A percentile compares a stretch with the other conserved stretches of the same genome.
Conservation (phyloP, 2,329 filamentous ascomycete genomes). For the Immersiporthe knoxdaviesiana region DNA sequence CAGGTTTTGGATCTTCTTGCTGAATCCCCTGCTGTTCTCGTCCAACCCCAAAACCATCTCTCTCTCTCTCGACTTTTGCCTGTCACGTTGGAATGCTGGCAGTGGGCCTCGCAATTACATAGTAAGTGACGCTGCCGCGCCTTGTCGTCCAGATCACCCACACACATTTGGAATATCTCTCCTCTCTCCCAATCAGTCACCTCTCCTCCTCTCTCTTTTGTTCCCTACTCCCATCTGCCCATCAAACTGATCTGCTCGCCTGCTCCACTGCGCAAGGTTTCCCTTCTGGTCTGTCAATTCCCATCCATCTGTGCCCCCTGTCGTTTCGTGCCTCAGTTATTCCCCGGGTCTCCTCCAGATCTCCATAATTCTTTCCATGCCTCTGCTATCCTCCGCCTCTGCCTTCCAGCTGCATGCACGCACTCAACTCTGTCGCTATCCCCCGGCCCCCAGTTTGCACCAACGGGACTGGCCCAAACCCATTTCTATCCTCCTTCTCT, state of each 20-base stretch:
- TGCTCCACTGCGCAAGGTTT: neutral
- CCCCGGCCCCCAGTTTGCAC: neutral
- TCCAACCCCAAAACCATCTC: neutral
- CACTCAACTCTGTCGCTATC: conserved; percentile 4
- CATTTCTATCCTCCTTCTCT: conserved; percentile 15
- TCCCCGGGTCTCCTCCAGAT: neutral
- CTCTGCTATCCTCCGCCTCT: neutral
- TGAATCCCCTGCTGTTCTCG: neutral
- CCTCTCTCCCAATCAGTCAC: neutral
- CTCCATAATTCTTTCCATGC: neutral
- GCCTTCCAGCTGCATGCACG: neutral
- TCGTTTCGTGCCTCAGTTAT: conserved; percentile 3
- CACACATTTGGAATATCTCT: neutral
- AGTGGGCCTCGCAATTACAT: conserved; percentile 10
- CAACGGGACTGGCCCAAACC: neutral
- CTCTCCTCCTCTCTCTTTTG: neutral
- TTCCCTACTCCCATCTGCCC: neutral
- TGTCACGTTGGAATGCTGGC: conserved; percentile 12
- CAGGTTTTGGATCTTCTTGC: conserved; percentile 2
- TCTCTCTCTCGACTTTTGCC: neutral
- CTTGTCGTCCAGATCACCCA: neutral
- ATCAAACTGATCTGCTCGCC: neutral
- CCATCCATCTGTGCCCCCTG: neutral
- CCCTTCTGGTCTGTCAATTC: neutral
- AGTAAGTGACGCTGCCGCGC: conserved; percentile 12